Base-by-base conservation (phyloP, 163 green algal species). In the Trebouxiophyceae sp. region DNA sequence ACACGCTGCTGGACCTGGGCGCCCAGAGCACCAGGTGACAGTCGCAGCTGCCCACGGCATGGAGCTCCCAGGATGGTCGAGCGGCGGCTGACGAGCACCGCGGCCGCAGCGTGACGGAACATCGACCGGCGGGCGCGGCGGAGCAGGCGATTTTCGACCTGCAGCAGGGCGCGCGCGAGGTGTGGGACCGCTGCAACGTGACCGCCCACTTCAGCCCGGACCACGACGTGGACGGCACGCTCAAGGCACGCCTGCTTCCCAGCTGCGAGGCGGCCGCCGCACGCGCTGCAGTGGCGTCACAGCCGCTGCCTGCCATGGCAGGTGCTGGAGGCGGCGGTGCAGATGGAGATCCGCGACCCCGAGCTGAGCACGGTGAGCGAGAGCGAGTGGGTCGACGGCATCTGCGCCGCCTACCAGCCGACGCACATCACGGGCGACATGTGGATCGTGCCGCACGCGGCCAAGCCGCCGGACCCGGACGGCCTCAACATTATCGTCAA, bases 401-500 rank as follows among this genome's bases (percentile, higher is more conserved):
- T 69, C 24, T 45, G 62, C 29, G 63, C 66, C 54, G 73, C 63
- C 67, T 75, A 79, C 60, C 67, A 70, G 63, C 63, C 72, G 1
- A 55, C 57, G 3, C 20, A 67, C 31, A 60, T 81, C 39, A 16
- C 19, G 39, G 34, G 70, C 6, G 70, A 67, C 16, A 33, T 84
- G 31, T 86, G 77, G 80, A 81, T 86, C 20, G 60, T 85, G 31
- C 80, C 80, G 16, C 26, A 59, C 24, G 78, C 77, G 74, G 64
- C 56, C 39, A 23, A 77, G 4, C 50, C 74, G 1, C 30, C 50
- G 3, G 81, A 87, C 24, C 62, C 65, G 0, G 31, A n/a, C 5
- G 86, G 74, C 12, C 63, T 86, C 32, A 89, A 87, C 71, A 84
- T 96, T 24, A 61, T 82, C 0, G 69, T 96, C 33, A 77, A 88